Base-by-base conservation (phyloP, 805 yeast species). In the Saturnispora ahearnii region DNA sequence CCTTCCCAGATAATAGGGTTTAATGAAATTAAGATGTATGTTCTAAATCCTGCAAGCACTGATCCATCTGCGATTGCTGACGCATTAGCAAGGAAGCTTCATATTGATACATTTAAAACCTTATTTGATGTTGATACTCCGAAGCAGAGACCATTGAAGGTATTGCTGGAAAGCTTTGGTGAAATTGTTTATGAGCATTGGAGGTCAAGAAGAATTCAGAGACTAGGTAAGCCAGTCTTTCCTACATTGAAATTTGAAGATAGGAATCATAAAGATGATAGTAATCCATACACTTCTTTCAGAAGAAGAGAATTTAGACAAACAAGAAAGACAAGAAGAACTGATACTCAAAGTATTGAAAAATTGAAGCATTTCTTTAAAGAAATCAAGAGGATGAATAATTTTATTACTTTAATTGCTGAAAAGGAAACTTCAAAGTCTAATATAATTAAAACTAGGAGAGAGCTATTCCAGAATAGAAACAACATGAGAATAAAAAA, bases 301-400 rank as follows among this genome's bases (percentile, higher is more conserved):
- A 79, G 99, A 60, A 81, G 96, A 57, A 84, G 99, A 65, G 98
- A 90, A 62, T 84, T 88, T 56, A 80, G 99, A 56, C 97, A 87
- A 62, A 93, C 95, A 30, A 84, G 99, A 65, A 93, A 93, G 65
- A 93, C 99, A 0, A 80, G 99, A 65, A 79, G 98, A 55, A 87
- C 96, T 0, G 99, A 93, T 69, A 78, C 86, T 32, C 86, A 88
- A 58, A 88, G 93, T 57, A 83, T 89, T 12, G 97, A 90, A 65
- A 79, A 90, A 55, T 72, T 93, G 45, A 76, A 93, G 22, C 64
- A 77, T 50, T 70, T 93, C 31, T 87, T 84, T 54, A 75, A 76
- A 53, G 96, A 93, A 53, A 73, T 93, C 69, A 83, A 79, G 54
- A 76, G 81, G 45, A 95, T 96, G 1, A 75, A 82, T 55, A 81